Evolutionary conservation across 192 early-diverging fungal genomes (phyloP), one percentile per base, ranked within the genome.

Genomic region (Mortierella claussenii): DNA sequence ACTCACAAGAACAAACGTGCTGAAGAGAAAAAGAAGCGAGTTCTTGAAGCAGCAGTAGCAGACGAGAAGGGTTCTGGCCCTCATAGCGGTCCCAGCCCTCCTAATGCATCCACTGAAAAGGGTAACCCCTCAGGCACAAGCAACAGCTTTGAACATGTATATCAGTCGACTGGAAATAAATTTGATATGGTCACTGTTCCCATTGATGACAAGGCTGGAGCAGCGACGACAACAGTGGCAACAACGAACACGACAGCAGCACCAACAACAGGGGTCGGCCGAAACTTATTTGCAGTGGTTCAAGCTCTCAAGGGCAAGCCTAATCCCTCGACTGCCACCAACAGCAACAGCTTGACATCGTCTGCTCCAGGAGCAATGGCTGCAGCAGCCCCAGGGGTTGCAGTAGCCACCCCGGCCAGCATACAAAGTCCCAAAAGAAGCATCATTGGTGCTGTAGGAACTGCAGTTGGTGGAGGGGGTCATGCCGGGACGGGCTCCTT

Each of bases 391-490:
- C n/a, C n/a, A n/a, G n/a, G n/a, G n/a, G n/a, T n/a, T n/a, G n/a
- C n/a, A n/a, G n/a, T n/a, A n/a, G n/a, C n/a, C n/a, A n/a, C n/a
- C n/a, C n/a, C 42, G 31, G 3, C 8, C 20, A 37, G 30, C 36
- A 45, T 40, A 0, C 49, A 52, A 0, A 54, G 37, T 24, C 61
- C 51, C 8, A 64, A 64, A 32, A 23, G 61, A 1, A 54, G 51
- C 30, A 68, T 68, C n/a, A 68, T 68, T 45, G 66, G 66, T 4
- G 56, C 49, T 20, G 23, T 68, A 2, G 66, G 66, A 7, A 68
- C 36, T 4, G 66, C 55, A 15, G 57, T 51, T 13, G 65, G 65
- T 28, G 55, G 65, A 6, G 45, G 65, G 18, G 52, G 62, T 9
- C 65, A 55, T 51, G 45, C 46, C 17, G 65, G 65, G 2, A 52